Evolutionary conservation across 371 early-diverging fungal species (phyloP).

Genomic region (Mucor irregularis): DNA sequence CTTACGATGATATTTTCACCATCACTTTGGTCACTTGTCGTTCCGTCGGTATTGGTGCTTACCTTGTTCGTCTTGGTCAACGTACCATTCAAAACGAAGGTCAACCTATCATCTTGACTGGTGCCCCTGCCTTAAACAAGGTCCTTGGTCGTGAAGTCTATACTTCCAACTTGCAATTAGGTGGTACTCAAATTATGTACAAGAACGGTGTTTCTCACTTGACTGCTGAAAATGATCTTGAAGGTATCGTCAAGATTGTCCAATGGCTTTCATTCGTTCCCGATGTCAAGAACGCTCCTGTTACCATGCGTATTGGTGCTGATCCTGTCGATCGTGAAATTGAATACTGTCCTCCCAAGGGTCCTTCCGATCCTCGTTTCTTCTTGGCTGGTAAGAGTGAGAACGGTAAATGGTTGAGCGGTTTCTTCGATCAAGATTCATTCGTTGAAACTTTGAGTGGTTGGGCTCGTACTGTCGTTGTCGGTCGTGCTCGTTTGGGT

Average conservation of each 20-base stretch:
- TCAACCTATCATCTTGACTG: constrained; percentile 98
- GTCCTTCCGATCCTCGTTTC: constrained; percentile 90
- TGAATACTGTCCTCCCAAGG: constrained; percentile 77
- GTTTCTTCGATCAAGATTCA: constrained; percentile 92
- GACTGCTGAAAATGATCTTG: constrained; percentile 93
- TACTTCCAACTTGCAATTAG: constrained; percentile 97
- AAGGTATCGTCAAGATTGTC: constrained; percentile 91
- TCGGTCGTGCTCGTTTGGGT: constrained; percentile 94
- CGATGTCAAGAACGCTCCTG: constrained; percentile 59
- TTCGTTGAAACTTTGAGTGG: constrained; percentile 82
- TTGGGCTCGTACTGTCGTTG: constrained; percentile 72
- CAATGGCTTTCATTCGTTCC: constrained; percentile 96
- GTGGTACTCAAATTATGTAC: constrained; percentile 99
- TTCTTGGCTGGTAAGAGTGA: constrained; percentile 84
- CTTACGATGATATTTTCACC: constrained; percentile 97
- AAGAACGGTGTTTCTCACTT: constrained; percentile 98
- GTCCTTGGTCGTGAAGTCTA: constrained; percentile 98
- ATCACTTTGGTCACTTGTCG: constrained; percentile 96
- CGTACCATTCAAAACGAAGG: constrained; percentile 97
- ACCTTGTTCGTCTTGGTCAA: constrained; percentile 97
- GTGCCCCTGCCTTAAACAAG: constrained; percentile 98
- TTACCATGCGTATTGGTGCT: constrained; percentile 52
- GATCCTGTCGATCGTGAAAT: constrained; percentile 79
- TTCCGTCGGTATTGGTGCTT: constrained; percentile 99
- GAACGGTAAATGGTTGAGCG: constrained; percentile 75